Percentiles rank a stretch among this genome's conserved stretches.
Conservation (phyloP, 148 eudicot species). For the Vaccinium vitisidaea region DNA sequence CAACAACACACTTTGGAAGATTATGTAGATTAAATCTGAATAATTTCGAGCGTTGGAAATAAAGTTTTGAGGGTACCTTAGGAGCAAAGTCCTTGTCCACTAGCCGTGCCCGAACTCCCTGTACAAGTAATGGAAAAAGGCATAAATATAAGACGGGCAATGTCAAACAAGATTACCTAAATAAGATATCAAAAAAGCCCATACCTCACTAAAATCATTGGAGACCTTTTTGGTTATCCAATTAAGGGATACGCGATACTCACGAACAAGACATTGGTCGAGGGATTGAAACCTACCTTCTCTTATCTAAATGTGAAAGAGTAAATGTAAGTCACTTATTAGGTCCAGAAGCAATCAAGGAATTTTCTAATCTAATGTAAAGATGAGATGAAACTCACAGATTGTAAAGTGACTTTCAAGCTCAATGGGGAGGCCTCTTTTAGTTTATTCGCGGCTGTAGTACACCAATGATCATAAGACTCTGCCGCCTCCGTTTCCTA, state of each 20-base stretch:
- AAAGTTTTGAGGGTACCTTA: conserved; percentile 41
- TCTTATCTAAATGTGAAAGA: conserved; percentile 54
- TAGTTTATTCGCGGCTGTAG: conserved; percentile 55
- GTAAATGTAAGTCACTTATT: conserved; percentile 11
- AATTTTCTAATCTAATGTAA: neutral
- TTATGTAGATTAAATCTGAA: neutral
- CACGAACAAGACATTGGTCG: conserved; percentile 80
- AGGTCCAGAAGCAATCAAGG: conserved; percentile 13
- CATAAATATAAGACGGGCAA: neutral
- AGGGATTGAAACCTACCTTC: conserved; percentile 90
- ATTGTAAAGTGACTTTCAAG: conserved; percentile 82
- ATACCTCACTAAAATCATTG: conserved; percentile 86
- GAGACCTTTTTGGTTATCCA: conserved; percentile 72
- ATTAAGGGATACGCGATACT: conserved; percentile 64
- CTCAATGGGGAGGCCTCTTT: conserved; percentile 92
- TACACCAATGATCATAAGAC: conserved; percentile 52
- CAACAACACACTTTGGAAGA: neutral
- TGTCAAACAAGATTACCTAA: neutral
- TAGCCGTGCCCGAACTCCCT: conserved; percentile 91
- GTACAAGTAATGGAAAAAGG: conserved; percentile 11
- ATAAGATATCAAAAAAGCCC: neutral
- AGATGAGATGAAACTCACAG: conserved; percentile 54
- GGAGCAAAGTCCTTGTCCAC: conserved; percentile 96
- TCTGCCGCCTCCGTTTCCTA: conserved; percentile 72
- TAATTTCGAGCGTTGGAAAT: neutral